These are phyloP conservation scores for Solanum corneliomulleri DNA, from an alignment of 257 asterid species.

Conservation along the genomic window DNA sequence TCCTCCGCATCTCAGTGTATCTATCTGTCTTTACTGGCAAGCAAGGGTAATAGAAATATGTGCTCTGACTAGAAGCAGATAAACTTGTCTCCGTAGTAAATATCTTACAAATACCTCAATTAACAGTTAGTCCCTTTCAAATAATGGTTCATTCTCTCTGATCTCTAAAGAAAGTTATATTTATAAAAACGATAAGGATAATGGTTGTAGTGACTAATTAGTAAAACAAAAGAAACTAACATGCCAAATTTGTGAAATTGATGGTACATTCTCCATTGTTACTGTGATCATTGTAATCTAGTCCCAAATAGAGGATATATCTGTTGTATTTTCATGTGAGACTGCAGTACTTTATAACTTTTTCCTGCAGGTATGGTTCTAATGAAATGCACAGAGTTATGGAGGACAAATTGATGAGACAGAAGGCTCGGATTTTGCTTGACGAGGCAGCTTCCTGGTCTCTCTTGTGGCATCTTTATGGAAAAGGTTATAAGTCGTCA, in stretches of 20 bases:
- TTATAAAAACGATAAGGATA: background rate
- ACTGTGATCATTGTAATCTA: background rate
- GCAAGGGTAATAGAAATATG: background rate
- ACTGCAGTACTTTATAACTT: background rate
- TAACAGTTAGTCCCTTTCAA: background rate
- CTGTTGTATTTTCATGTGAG: background rate
- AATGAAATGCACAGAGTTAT: conserved; percentile 65
- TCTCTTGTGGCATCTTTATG: conserved; percentile 88
- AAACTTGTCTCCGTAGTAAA: background rate
- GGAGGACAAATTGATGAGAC: conserved; percentile 91
- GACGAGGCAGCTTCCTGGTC: conserved; percentile 99
- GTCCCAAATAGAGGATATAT: background rate
- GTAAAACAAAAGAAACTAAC: background rate
- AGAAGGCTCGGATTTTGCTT: conserved; percentile 70
- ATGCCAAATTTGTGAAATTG: background rate
- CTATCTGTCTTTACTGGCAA: background rate
- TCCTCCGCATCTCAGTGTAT: background rate
- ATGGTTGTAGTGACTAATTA: background rate
- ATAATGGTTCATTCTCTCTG: background rate
- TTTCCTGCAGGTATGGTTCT: conserved; percentile 66
- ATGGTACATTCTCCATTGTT: background rate
- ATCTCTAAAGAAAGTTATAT: background rate
- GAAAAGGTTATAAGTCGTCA: conserved; percentile 54
- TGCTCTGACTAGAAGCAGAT: background rate
- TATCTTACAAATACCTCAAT: background rate